These are phyloP conservation scores for Epichloe bromicola DNA, from an alignment of 2,329 filamentous ascomycete species.

Conservation along the genomic window DNA sequence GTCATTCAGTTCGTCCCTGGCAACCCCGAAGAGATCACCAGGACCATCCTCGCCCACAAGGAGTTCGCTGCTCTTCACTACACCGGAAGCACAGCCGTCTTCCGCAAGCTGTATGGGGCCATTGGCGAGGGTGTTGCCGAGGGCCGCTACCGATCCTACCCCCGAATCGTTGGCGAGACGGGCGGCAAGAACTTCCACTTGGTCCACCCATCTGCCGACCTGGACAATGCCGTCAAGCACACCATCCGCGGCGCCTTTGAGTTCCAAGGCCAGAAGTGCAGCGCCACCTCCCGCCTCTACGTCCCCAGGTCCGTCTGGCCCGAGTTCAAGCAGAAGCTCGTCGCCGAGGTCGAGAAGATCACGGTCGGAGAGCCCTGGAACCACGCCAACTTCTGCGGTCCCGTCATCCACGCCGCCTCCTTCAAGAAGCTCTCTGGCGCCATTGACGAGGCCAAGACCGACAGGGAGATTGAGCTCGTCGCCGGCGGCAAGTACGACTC, in stretches of 20 bases:
- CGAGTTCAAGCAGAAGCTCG: conserved; percentile 53
- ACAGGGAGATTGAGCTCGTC: conserved; percentile 58
- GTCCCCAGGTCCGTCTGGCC: conserved; percentile 64
- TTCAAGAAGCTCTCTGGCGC: conserved; percentile 69
- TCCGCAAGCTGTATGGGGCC: conserved; percentile 76
- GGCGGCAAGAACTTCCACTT: conserved; percentile 92
- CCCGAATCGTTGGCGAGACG: conserved; percentile 80
- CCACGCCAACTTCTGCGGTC: conserved; percentile 70
- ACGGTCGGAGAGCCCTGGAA: conserved; percentile 56
- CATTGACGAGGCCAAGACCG: conserved; percentile 69
- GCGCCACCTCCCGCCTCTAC: conserved; percentile 69
- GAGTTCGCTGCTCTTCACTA: conserved; percentile 89
- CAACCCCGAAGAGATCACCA: conserved; percentile 72
- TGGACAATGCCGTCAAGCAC: conserved; percentile 67
- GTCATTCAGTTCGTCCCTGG: conserved; percentile 93
- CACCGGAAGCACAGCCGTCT: conserved; percentile 84
- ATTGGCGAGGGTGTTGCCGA: conserved; percentile 73
- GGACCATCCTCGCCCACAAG: conserved; percentile 59
- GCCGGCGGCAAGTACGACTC: conserved; percentile 67
- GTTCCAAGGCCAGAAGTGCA: conserved; percentile 87
- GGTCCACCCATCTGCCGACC: conserved; percentile 62
- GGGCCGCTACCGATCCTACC: conserved; percentile 73
- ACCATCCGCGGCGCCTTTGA: conserved; percentile 82
- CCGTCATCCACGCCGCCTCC: conserved; percentile 69
- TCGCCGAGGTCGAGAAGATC: conserved; percentile 55